Evolutionary conservation across 495 filamentous ascomycete species (phyloP).

Genomic region (Pyrenula aspistea): DNA sequence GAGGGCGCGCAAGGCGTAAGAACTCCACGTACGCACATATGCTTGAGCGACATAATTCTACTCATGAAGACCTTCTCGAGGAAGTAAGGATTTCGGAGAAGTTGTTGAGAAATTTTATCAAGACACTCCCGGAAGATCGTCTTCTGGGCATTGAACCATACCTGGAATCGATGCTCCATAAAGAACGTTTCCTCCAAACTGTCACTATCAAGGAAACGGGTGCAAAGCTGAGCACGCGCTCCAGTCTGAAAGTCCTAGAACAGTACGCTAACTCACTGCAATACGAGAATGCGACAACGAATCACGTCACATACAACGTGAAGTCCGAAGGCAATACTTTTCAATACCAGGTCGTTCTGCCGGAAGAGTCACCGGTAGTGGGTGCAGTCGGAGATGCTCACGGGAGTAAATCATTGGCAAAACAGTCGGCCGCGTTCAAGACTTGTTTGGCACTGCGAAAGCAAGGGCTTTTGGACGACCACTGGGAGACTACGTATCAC

Average conservation of each 20-base stretch:
- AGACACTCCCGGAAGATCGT: slow-evolving; percentile 62
- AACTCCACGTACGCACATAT: slow-evolving; percentile 77
- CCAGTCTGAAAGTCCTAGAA: slow-evolving; percentile 53
- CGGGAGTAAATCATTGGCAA: slow-evolving; percentile 63
- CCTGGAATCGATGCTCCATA: slow-evolving; percentile 39
- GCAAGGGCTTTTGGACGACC: slow-evolving; percentile 53
- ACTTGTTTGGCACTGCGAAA: slow-evolving; percentile 61
- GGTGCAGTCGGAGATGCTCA: slow-evolving; percentile 48
- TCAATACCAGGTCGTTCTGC: slow-evolving; percentile 71
- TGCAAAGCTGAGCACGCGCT: slow-evolving; percentile 69
- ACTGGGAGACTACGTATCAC: slow-evolving; percentile 60
- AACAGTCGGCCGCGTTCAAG: slow-evolving; percentile 83
- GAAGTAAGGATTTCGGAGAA: slow-evolving; percentile 46
- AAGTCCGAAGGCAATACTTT: slow-evolving; percentile 45
- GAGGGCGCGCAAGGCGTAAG: slow-evolving; percentile 71
- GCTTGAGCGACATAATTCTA: slow-evolving; percentile 53
- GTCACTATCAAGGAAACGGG: slow-evolving; percentile 58
- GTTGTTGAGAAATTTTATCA: slow-evolving; percentile 62
- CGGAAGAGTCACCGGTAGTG: slow-evolving; percentile 60
- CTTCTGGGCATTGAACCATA: slow-evolving; percentile 48
- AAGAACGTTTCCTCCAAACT: slow-evolving; percentile 38
- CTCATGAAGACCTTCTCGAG: slow-evolving; percentile 40
- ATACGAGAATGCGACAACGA: slow-evolving; percentile 39
- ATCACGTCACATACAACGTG: slow-evolving; percentile 53
- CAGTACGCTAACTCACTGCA: slow-evolving; percentile 52